phyloP scores from a whole-genome alignment of 495 filamentous ascomycete genomes.

The Schizothecium vesticola region DNA sequence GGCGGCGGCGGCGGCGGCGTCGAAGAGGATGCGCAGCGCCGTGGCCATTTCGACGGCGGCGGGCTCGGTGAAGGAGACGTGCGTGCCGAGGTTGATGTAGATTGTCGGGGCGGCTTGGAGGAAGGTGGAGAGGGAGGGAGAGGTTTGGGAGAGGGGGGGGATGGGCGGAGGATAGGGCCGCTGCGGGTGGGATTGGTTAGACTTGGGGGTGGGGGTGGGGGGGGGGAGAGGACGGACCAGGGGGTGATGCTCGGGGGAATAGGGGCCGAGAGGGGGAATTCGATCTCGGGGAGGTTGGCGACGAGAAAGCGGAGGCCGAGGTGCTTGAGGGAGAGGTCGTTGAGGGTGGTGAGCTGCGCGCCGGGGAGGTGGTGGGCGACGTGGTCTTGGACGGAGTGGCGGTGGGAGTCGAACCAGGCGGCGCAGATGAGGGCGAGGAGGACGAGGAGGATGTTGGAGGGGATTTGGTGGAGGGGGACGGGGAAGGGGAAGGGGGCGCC shows the following conservation, averaged over 20 bases:
- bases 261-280: slow-evolving; percentile 27
- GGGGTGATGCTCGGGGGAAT: slow-evolving; percentile 41
- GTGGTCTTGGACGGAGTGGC: slow-evolving; percentile 11
- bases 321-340: slow-evolving; percentile 17
- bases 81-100: slow-evolving; percentile 39
- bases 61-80: slow-evolving; percentile 14
- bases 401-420: slow-evolving; percentile 15
- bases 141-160: slow-evolving; percentile 24
- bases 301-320: slow-evolving; percentile 20
- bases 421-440: slow-evolving; percentile 16
- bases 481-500: slow-evolving; percentile 17
- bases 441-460: slow-evolving; percentile 20
- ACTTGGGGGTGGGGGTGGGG: slow-evolving; percentile 30
- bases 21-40: slow-evolving; percentile 31
- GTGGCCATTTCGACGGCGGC: slow-evolving; percentile 29
- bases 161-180: slow-evolving; percentile 45
- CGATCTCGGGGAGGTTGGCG: slow-evolving; percentile 24
- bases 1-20: neutral
- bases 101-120: slow-evolving; percentile 31
- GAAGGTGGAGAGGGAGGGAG: slow-evolving; percentile 34
- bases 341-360: slow-evolving; percentile 19
- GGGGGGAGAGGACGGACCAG: slow-evolving; percentile 46
- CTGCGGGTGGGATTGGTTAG: slow-evolving; percentile 37
- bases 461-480: slow-evolving; percentile 10
- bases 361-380: slow-evolving; percentile 2